Evolutionary conservation across 179 eudicot species (phyloP), one percentile per base, ranked within the genome.

Genomic region (Pouteria campechiana): DNA sequence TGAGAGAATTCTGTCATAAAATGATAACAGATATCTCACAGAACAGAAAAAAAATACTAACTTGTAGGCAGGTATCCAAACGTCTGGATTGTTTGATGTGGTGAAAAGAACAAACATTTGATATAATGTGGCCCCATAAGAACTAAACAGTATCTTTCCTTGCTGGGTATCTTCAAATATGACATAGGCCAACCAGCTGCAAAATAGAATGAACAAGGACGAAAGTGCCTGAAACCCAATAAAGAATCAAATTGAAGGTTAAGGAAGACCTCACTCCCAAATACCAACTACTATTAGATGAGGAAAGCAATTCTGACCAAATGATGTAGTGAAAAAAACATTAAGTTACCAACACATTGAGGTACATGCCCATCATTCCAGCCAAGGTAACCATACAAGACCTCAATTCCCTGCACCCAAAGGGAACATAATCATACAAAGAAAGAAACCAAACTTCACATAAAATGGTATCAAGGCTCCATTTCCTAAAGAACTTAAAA

Each of bases 21-120:
- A n/a, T n/a, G n/a, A n/a, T n/a, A n/a, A n/a, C n/a, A n/a, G n/a
- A n/a, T n/a, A n/a, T n/a, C n/a, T n/a, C n/a, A n/a, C n/a, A n/a
- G n/a, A n/a, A n/a, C 34, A 27, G 18, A 8, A 41, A 17, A 41
- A 20, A 41, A 20, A 39, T n/a, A 64, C 87, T 84, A 69, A 88
- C 97, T 90, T 90, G 67, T 90, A 90, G 25, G 98, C 98, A 29
- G 98, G 98, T 64, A 81, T 79, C 98, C 98, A 90, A 32, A 79
- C 98, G 69, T 81, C 95, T 2, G 98, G 98, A 55, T 72, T 90
- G 73, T 90, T 90, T 30, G 98, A 86, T 29, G 98, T 86, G 25
- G 98, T 86, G 55, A 86, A 90, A 24, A 90, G 57, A 49, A 90
- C 62, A 64, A 86, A 76, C 98, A 90, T 90, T 52, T 90, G 79